Base-by-base conservation (phyloP, 257 asterid species). In the Paraleonurus japonicus region DNA sequence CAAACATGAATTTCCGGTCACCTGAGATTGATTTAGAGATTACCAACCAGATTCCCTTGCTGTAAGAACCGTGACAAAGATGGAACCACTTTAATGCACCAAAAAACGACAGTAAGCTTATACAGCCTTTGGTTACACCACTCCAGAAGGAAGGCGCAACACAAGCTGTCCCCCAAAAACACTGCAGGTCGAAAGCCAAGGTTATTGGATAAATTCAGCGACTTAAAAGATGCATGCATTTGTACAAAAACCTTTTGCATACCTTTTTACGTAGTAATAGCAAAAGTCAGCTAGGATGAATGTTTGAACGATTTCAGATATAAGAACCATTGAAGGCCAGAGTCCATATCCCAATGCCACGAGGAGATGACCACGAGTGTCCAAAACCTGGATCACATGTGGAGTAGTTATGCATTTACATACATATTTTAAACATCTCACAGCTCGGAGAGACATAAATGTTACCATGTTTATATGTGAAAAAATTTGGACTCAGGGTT, bases 201-300 rank as follows among this genome's bases (percentile, higher is more conserved):
- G 58, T 77, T 70, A 75, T 47, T 72, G 17, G 4, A 39, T 41
- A 20, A n/a, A 76, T 22, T 28, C 15, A 2, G 61, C 17, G 48
- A 22, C 57, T 30, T 13, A 26, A 33, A 1, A 37, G 2, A 16
- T 35, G 41, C 7, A 6, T 35, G 58, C 1, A 16, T 4, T 60
- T 27, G 47, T 41, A 9, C 47, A 48, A 51, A 43, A 74, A 47
- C 5, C 0, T 37, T 32, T 15, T 5, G 7, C 67, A 1, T 47
- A 86, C 95, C 95, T 88, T 76, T 84, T 86, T n/a, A 88, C 87
- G 48, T 88, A 88, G 83, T 88, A 88, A 74, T 84, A 88, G 75
- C 95, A 88, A 33, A 86, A 88, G 76, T 88, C 95, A 10, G 95
- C 89, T 19, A 88, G 82, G 76, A 88, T 86, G 78, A 88, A 88